Conservation (phyloP, 2,329 filamentous ascomycete species). For the Aspergillus uvarum region DNA sequence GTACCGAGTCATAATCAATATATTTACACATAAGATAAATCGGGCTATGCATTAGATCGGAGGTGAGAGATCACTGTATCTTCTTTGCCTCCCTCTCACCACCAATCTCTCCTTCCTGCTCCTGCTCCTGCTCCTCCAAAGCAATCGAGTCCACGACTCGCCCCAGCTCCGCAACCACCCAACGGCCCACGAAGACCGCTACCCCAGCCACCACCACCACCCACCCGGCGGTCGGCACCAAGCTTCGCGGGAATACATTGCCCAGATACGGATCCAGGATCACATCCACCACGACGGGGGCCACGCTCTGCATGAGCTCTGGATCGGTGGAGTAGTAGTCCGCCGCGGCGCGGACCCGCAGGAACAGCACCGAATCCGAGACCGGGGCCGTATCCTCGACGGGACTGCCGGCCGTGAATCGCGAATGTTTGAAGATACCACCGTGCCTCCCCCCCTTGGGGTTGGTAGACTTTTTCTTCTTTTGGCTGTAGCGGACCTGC, state of each 20-base stretch:
- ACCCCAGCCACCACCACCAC: conserved; percentile 60
- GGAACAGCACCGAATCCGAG: conserved; percentile 61
- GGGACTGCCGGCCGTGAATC: not conserved
- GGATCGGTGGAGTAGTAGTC: conserved; percentile 79
- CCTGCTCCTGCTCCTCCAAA: conserved; percentile 4
- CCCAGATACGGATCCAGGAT: conserved; percentile 83
- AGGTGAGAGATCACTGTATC: conserved; percentile 4
- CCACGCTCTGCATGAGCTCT: conserved; percentile 71
- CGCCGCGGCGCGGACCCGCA: conserved; percentile 73
- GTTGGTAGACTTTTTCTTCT: not conserved
- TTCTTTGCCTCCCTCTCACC: conserved; percentile 22
- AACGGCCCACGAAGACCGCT: conserved; percentile 48
- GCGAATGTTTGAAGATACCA: not conserved
- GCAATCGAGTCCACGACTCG: conserved; percentile 18
- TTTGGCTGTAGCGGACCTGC: not conserved
- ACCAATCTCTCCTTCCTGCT: conserved; percentile 18
- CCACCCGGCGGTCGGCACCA: conserved; percentile 71
- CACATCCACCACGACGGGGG: conserved; percentile 73
- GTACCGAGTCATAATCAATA: conserved; percentile 1
- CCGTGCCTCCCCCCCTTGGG: not conserved
- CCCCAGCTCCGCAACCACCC: conserved; percentile 27
- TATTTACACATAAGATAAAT: not conserved
- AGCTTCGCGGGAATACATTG: conserved; percentile 75
- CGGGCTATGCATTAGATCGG: not conserved
- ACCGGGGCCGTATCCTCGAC: conserved; percentile 22